Conservation (phyloP, 1,284 basidiomycete species). For the Athelia psychrophila region DNA sequence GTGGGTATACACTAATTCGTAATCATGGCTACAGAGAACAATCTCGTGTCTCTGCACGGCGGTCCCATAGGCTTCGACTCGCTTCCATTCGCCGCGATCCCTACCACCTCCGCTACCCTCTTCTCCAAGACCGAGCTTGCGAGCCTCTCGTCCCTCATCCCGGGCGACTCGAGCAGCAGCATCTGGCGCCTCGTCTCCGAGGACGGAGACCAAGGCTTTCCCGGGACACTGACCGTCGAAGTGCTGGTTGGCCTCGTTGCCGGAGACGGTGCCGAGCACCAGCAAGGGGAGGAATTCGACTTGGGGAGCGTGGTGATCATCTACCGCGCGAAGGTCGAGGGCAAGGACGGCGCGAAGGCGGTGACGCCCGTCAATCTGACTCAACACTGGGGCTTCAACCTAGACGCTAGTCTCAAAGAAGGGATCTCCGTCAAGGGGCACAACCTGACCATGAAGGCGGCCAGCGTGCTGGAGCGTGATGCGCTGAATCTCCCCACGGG, state of each 20-base stretch:
- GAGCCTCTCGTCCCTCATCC: conserved; percentile 24
- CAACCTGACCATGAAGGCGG: conserved; percentile 53
- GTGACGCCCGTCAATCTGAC: conserved; percentile 75
- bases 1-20: background rate
- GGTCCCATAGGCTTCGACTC: conserved; percentile 65
- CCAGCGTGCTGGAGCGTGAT: conserved; percentile 52
- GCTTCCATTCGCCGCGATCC: conserved; percentile 32
- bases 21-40: conserved; percentile 42
- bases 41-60: conserved; percentile 69
- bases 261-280: conserved; percentile 35
- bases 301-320: conserved; percentile 63
- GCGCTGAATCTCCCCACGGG: conserved; percentile 50
- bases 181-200: conserved; percentile 59
- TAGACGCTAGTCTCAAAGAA: conserved; percentile 57
- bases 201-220: conserved; percentile 68
- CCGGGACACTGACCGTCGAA: conserved; percentile 57
- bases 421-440: conserved; percentile 56
- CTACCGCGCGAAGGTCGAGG: conserved; percentile 61
- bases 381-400: conserved; percentile 83
- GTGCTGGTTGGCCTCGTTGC: conserved; percentile 54
- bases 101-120: conserved; percentile 42
- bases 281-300: conserved; percentile 35
- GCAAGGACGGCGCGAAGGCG: conserved; percentile 23
- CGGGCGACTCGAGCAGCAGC: conserved; percentile 22
- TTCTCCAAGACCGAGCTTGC: conserved; percentile 54